These are phyloP conservation scores for Dendryphion nanum DNA, from an alignment of 2,329 filamentous ascomycete genomes.

Conservation along the genomic window DNA sequence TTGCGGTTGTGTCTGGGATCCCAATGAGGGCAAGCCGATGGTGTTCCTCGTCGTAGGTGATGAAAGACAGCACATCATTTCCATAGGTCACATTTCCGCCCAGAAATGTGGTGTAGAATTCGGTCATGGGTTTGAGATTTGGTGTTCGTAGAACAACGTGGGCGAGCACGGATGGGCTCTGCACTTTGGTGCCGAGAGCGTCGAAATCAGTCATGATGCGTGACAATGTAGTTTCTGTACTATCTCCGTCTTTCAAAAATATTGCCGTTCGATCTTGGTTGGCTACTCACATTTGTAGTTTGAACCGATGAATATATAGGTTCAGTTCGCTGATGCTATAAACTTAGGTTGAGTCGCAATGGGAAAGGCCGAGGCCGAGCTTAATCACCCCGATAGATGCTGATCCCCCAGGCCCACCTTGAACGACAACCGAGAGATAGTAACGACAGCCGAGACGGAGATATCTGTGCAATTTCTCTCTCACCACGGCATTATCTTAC, in stretches of 20 bases:
- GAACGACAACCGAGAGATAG: neutral
- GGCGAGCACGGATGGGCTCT: slow-evolving; percentile 13
- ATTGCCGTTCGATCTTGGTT: neutral
- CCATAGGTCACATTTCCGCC: slow-evolving; percentile 29
- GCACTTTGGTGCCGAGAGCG: neutral
- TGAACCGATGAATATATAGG: neutral
- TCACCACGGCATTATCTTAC: no score
- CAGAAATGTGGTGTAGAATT: slow-evolving; percentile 41
- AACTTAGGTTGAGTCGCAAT: neutral
- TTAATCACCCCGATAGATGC: neutral
- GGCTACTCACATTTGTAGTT: neutral
- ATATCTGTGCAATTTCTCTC: no score
- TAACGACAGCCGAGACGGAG: no score
- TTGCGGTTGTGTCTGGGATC: slow-evolving; percentile 20
- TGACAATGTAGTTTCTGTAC: neutral
- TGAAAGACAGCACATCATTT: slow-evolving; percentile 33
- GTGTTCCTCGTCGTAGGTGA: slow-evolving; percentile 50
- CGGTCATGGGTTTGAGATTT: slow-evolving; percentile 29
- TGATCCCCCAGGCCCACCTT: neutral
- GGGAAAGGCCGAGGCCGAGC: neutral
- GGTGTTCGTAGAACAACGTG: slow-evolving; percentile 29
- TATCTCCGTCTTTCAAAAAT: neutral
- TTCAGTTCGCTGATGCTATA: neutral
- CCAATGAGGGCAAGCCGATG: slow-evolving; percentile 47
- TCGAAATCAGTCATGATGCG: neutral